A percentile compares a stretch with the other conserved stretches of the same genome.
These are phyloP conservation scores for Nannochloris sp. DNA, from an alignment of 139 green algal genomes.

Conservation along the genomic window DNA sequence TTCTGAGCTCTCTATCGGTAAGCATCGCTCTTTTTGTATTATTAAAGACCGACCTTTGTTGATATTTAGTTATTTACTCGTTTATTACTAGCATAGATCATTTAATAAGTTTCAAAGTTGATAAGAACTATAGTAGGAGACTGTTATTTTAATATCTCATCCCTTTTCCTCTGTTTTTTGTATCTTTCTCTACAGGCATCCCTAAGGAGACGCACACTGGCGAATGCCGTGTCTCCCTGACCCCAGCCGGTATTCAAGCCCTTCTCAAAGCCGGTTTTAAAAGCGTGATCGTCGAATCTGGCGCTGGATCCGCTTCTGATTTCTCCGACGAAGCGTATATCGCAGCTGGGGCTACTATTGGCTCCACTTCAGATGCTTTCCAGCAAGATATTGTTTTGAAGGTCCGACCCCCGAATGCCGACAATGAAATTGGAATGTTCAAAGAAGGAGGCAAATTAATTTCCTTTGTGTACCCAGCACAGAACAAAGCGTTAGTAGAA, in stretches of 20 bases:
- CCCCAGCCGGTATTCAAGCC: conserved; percentile 40
- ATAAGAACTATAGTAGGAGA: neutral
- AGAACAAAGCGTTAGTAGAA: conserved; percentile 71
- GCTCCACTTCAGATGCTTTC: conserved; percentile 39
- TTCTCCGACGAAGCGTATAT: conserved; percentile 67
- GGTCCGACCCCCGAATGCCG: conserved; percentile 16
- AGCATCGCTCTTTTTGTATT: too few species aligned
- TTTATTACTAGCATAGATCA: too few species aligned
- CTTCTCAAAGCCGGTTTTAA: conserved; percentile 76
- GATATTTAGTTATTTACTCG: too few species aligned
- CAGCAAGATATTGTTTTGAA: conserved; percentile 48
- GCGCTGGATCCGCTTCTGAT: conserved; percentile 55
- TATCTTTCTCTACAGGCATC: conserved; percentile 54
- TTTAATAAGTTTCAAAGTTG: neutral
- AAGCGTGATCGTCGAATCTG: conserved; percentile 53
- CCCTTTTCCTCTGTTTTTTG: too few species aligned
- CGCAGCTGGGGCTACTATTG: conserved; percentile 59
- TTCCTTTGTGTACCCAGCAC: conserved; percentile 66
- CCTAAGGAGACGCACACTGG: conserved; percentile 52
- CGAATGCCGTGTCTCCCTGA: conserved; percentile 67
- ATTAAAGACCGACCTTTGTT: too few species aligned
- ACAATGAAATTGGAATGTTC: conserved; percentile 47
- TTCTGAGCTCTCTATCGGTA: conserved; percentile 14
- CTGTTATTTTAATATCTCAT: neutral
- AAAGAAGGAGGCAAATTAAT: conserved; percentile 58